Base-by-base conservation (phyloP, 1,284 basidiomycete genomes). In the Microbotryum violaceum region DNA sequence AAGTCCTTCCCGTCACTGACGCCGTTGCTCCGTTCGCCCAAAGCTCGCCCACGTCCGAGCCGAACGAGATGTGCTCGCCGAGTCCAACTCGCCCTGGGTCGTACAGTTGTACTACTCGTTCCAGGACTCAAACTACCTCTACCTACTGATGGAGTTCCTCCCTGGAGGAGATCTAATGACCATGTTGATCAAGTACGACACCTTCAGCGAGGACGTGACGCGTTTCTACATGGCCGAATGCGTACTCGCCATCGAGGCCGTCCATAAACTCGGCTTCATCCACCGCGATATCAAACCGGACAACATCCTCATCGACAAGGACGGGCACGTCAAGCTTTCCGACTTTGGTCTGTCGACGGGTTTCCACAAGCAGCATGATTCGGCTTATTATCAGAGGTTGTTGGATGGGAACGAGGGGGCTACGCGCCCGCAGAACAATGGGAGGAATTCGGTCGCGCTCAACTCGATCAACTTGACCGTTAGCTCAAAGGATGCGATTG, bases 201-300 rank as follows among this genome's bases (percentile, higher is more conserved):
- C 94, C 1, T 98, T 98, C 78, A 91, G 90, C 10, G 94, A 98
- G 76, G 94, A 98, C 74, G 94, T 98, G 46, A 96, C 92, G 42
- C 86, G 96, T 60, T 98, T 98, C 79, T 98, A 98, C 78, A 97
- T 98, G 85, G 94, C 94, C 49, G 94, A 98, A 77, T 97, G 92
- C 75, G 91, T 97, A 59, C 81, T 98, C 42, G 94, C 94, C 23
- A 93, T 98, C 65, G 94, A 98, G 75, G 94, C 93, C 1, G 94
- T 98, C 3, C 94, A 98, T 78, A 91, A 91, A 72, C 84, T 98
- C 25, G 94, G 94, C n/a, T 98, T 97, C 76, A 97, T 98, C 71
- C 94, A 98, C 77, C 88, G 91, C 70, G 91, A 96, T 74, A 93
- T 96, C 76, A 96, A 96, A 77, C 91, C 91, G 3, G 92, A 96